These are phyloP conservation scores for Verruconis gallopava DNA, from an alignment of 2,329 filamentous ascomycete species.

Conservation along the genomic window DNA sequence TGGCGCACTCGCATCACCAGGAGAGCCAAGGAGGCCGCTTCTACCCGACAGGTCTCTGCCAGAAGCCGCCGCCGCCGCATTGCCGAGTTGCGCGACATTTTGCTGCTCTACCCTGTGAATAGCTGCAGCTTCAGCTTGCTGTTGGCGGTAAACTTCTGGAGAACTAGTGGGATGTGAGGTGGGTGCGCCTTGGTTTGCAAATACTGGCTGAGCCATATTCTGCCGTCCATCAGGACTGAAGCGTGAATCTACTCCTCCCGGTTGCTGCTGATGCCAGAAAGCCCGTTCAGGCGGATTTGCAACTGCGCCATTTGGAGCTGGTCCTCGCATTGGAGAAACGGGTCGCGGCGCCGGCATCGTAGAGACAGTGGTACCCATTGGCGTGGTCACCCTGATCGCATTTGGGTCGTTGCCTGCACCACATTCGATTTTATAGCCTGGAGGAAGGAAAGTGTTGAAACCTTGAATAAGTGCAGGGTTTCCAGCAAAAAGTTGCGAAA, in stretches of 20 bases:
- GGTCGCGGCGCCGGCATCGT: conserved; percentile 53
- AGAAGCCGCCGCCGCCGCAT: conserved; percentile 47
- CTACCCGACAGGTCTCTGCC: conserved; percentile 35
- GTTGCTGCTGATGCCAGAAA: conserved; percentile 19
- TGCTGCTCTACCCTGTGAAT: conserved; percentile 52
- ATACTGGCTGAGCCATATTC: conserved; percentile 4
- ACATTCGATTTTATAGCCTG: conserved; percentile 93
- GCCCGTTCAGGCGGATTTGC: conserved; percentile 21
- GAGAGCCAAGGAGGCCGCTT: conserved; percentile 37
- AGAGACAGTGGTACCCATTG: conserved; percentile 91
- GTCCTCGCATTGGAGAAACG: conserved; percentile 20
- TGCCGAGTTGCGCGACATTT: conserved; percentile 53
- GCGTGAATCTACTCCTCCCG: conserved; percentile 22
- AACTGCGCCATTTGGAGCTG: conserved; percentile 14
- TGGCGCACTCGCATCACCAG: conserved; percentile 31
- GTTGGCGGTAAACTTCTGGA: conserved; percentile 24
- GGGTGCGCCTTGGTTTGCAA: background rate
- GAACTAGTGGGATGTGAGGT: conserved; percentile 23
- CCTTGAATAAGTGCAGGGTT: conserved; percentile 93
- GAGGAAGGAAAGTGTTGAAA: conserved; percentile 94
- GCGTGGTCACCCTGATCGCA: conserved; percentile 90
- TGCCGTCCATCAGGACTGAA: conserved; percentile 30
- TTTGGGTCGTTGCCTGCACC: conserved; percentile 89
- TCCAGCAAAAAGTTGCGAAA: conserved; percentile 89
- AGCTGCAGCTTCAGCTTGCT: conserved; percentile 33